Evolutionary conservation across 257 asterid genomes (phyloP), one percentile per base, ranked within the genome.

Genomic region (Prunella vulgaris): DNA sequence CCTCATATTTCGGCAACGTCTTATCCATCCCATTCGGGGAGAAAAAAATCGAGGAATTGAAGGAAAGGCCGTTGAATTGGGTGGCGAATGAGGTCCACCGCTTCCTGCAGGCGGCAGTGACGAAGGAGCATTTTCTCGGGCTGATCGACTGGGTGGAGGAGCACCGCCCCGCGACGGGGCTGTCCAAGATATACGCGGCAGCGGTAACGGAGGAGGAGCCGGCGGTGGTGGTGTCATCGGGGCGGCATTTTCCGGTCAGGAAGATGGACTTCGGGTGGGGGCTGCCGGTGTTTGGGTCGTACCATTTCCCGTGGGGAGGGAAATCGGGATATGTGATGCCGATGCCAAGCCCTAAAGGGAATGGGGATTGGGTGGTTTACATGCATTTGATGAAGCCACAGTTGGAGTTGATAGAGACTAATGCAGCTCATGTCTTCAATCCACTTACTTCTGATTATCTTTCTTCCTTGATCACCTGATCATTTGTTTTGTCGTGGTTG

Each of bases 311-410:
- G 0, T 85, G 95, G 95, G 92, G 84, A 0, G 87, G 87, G 5
- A 79, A 81, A 64, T 70, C 92, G 25, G 95, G 92, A 5, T 87
- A 87, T 60, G 95, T 87, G 1, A 84, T 87, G 92, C 90, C 96
- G 27, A 87, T 85, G 89, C 84, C 81, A 0, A 81, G 90, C 25
- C 81, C 85, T 1, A 76, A 68, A 28, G 90, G 86, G 48, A 85
- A 89, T 54, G 96, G 95, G 56, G 96, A 89, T 69, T 89, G 96
- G 95, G 35, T 89, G 56, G 86, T 89, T 5, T 89, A 87, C 64
- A 78, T 87, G 90, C 95, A 85, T 51, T 62, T 89, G 28, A 5
- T 78, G 46, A 72, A 74, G 54, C 81, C 68, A 49, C 90, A 89
- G 44, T 53, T 87, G 79, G 84, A 89, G 13, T 30, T 74, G 42